Base-by-base conservation (phyloP, 768 basidiomycete species). In the Calocera cornea region DNA sequence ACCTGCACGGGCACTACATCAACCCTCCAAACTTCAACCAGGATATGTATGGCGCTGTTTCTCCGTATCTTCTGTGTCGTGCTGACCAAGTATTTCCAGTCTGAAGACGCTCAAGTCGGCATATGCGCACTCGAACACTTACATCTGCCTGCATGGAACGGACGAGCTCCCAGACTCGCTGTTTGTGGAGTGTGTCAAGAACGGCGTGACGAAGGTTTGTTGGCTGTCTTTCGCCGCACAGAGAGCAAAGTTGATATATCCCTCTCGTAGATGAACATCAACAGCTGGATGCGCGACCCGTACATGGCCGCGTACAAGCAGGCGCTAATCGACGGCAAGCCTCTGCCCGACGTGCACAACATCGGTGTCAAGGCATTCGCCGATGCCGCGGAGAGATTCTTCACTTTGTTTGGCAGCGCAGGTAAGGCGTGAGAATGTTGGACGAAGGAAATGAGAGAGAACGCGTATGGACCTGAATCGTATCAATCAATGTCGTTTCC, bases 1-100 rank as follows among this genome's bases (percentile, higher is more conserved):
- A 77, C 70, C 68, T 74, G 22, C 77, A 77, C 69, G 77, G 77
- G 19, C 70, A 69, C 10, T 77, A 77, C 72, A 73, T 72, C 67
- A 73, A 75, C 27, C 74, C 75, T 40, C 73, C 76, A 29, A 70
- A 73, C 64, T 72, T 73, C 68, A 69, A 72, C 63, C 71, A 72
- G 22, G 72, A 74, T n/a, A 69, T 74, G 72, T 73, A n/a, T n/a
- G n/a, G n/a, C n/a, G n/a, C 34, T 64, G 72, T 71, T 8, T 19
- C 24, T 16, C 0, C 33, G 24, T 19, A 22, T 27, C 2, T 7
- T 34, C 27, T 22, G 16, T 63, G 34, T 19, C 17, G 11, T 27
- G 27, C 54, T 60, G 27, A 60, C 31, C 16, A 7, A n/a, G 7
- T 33, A 19, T 3, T 60, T 22, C 8, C 31, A 60, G 54, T 19